Base-by-base conservation (phyloP, 2,329 filamentous ascomycete genomes). In the Neonectria magnoliae region DNA sequence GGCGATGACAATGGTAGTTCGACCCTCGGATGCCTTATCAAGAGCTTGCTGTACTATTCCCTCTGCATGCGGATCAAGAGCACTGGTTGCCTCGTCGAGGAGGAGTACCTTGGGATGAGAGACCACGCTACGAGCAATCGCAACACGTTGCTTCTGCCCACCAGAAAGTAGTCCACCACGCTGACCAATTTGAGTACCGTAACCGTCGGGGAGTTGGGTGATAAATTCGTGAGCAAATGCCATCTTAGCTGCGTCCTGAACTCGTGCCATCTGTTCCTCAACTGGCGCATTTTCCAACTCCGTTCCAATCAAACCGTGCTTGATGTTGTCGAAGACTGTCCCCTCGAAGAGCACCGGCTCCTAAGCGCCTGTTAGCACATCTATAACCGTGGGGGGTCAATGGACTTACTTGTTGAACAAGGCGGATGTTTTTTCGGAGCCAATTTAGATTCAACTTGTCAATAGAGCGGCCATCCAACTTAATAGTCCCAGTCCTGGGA, bases 81-180 rank as follows among this genome's bases (percentile, higher is more conserved):
- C 87, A 51, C 85, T 88, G 0, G 89, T 91, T 1, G 89, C 89
- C 76, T 91, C 89, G 68, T 91, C 89, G 1, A 91, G 79, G 16
- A 91, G 84, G 2, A 91, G 80, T 25, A 91, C 87, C 1, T 81
- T 80, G 0, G 89, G 88, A 47, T 87, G 79, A 20, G 86, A 85
- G 29, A 91, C 80, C 56, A 91, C 88, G 47, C 85, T 87, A 27
- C 89, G 82, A 3, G 89, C 89, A 62, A 91, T 91, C 1, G 88
- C 86, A 13, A 91, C 81, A 16, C 89, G 83, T 71, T 91, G 89
- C 41, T 88, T 83, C 71, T 91, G 89, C 2, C 89, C 89, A 25
- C 89, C 89, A n/a, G 87, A 90, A 0, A 91, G 79, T 56, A 89
- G 86, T 38, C 88, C 85, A 2, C 89, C 90, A 11, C 84, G 83